A percentile compares a stretch with the other conserved stretches of the same genome.
Evolutionary conservation across 2,329 filamentous ascomycete genomes (phyloP).

Genomic region (Pestalotiopsis sp.): DNA sequence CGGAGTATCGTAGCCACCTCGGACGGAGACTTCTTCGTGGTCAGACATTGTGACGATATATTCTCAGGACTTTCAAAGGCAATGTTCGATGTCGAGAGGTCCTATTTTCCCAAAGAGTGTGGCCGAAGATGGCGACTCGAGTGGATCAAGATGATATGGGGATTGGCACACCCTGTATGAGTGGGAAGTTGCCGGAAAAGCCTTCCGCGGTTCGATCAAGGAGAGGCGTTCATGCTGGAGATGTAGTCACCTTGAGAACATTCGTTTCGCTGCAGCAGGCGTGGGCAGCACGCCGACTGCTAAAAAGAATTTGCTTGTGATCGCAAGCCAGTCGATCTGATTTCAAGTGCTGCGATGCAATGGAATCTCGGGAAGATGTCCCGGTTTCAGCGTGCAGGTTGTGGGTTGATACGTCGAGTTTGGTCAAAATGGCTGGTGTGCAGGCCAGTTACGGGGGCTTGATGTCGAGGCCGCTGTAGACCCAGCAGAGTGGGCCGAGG

Average conservation of each 20-base stretch:
- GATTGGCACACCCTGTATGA: neutral
- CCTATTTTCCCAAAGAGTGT: neutral
- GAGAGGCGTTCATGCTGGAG: constrained; percentile 35
- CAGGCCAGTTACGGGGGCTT: constrained; percentile 89
- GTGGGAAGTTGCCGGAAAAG: constrained; percentile 20
- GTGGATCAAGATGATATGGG: neutral
- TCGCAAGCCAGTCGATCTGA: constrained; percentile 12
- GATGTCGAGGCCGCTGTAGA: constrained; percentile 95
- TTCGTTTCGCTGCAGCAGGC: constrained; percentile 33
- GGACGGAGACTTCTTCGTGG: constrained; percentile 62
- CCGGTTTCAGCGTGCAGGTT: neutral
- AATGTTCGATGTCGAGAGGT: constrained; percentile 29
- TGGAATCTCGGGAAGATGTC: neutral
- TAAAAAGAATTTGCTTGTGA: constrained; percentile 13
- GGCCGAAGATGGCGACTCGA: neutral
- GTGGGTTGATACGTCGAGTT: neutral
- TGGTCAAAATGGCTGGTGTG: constrained; percentile 32
- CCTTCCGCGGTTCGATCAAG: constrained; percentile 33
- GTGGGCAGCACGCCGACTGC: constrained; percentile 41
- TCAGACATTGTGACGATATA: constrained; percentile 65
- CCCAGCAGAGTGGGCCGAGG: constrained; percentile 89
- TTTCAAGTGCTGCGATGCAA: constrained; percentile 15
- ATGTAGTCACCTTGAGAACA: constrained; percentile 26
- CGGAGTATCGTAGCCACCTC: constrained; percentile 70
- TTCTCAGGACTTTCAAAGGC: neutral